Evolutionary conservation across 2,329 filamentous ascomycete species (phyloP).

Genomic region (Cladorrhinum sp.): DNA sequence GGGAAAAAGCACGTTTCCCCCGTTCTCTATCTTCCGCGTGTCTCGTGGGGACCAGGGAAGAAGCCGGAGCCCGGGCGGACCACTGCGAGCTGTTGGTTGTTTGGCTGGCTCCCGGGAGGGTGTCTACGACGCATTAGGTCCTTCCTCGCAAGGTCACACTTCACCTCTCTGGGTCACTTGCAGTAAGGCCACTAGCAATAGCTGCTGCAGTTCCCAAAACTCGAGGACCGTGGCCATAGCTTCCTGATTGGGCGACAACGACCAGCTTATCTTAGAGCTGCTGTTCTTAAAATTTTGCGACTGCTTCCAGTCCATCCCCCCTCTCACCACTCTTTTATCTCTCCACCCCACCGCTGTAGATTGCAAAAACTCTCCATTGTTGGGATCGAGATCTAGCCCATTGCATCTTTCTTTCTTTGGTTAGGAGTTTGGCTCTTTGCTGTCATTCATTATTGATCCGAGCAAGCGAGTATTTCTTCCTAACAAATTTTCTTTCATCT

Average conservation of each 20-base stretch:
- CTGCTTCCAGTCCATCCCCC: not conserved
- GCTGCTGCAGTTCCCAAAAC: no score
- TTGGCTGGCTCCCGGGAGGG: no score
- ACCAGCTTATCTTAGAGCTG: not conserved
- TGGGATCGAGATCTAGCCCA: not conserved
- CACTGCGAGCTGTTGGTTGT: no score
- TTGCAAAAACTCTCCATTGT: not conserved
- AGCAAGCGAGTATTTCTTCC: not conserved
- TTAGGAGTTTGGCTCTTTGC: not conserved
- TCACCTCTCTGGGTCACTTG: no score
- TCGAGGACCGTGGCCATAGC: no score
- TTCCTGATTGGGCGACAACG: not conserved
- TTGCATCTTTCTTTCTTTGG: not conserved
- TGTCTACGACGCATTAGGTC: no score
- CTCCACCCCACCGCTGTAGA: not conserved
- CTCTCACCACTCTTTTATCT: not conserved
- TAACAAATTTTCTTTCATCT: not conserved
- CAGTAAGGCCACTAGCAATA: no score
- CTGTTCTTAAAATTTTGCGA: not conserved
- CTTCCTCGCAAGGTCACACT: no score
- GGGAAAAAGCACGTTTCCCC: not conserved
- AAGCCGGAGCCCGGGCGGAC: no score
- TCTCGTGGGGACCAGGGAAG: no score
- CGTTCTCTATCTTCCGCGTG: not conserved
- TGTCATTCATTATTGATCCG: not conserved